phyloP scores from a whole-genome alignment of 345 rosid species.

The Eucalyptus sideroxylon region DNA sequence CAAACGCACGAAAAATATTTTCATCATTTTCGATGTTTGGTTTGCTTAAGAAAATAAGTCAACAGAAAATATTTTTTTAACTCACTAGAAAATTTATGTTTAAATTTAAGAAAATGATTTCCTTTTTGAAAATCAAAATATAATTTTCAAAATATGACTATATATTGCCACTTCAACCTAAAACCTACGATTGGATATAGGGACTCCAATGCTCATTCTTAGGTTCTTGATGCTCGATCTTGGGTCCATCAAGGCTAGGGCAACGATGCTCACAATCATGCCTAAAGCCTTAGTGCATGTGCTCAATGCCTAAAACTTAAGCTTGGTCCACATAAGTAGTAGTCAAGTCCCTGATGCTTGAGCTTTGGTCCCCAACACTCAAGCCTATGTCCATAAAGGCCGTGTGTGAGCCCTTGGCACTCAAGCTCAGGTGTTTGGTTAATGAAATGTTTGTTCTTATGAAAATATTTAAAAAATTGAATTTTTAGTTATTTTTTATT shows the following conservation, averaged over 20 bases:
- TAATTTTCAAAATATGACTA: background rate
- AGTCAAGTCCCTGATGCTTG: fast-evolving
- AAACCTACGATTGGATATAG: no score
- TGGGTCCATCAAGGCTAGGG: background rate
- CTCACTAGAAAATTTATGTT: no score
- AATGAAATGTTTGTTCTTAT: background rate
- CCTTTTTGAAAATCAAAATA: no score
- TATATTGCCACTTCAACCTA: fast-evolving
- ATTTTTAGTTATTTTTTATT: background rate
- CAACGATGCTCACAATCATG: fast-evolving
- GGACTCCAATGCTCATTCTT: background rate
- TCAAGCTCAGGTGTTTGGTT: fast-evolving
- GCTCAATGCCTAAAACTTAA: background rate
- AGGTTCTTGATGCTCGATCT: fast-evolving
- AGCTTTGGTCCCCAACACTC: background rate
- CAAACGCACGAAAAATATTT: fast-evolving
- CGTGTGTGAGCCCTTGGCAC: fast-evolving
- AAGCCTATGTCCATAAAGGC: fast-evolving
- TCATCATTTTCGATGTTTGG: fast-evolving
- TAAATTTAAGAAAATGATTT: no score
- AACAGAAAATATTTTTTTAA: background rate
- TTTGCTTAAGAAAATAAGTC: no score
- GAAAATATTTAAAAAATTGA: no score
- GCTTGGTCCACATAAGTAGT: background rate
- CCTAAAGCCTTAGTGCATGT: background rate